phyloP scores from a whole-genome alignment of 1,284 basidiomycete genomes.

The Irpex lacteus region DNA sequence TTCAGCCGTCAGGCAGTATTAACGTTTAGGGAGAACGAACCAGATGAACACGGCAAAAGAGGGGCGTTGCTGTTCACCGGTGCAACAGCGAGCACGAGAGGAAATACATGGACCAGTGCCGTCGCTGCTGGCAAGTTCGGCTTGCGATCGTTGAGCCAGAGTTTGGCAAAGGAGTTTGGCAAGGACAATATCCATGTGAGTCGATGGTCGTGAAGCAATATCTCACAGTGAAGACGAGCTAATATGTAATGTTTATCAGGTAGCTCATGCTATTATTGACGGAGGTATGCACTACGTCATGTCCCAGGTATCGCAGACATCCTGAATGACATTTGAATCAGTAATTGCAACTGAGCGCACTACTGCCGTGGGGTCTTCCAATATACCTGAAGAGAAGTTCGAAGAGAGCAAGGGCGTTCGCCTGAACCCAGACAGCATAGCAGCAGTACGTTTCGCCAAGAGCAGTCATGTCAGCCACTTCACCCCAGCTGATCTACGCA shows the following conservation, averaged over 20 bases:
- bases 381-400: constrained; percentile 33
- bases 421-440: constrained; percentile 65
- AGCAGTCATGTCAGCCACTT: background rate
- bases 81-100: constrained; percentile 67
- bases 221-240: background rate
- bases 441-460: constrained; percentile 39
- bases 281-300: constrained; percentile 24
- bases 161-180: constrained; percentile 77
- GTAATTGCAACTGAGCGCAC: constrained; percentile 6
- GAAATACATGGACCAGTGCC: constrained; percentile 61
- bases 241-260: constrained; percentile 29
- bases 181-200: constrained; percentile 75
- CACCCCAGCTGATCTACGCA: constrained; percentile 1
- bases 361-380: background rate
- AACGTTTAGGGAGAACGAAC: constrained; percentile 58
- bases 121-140: constrained; percentile 73
- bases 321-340: background rate
- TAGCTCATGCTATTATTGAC: constrained; percentile 54
- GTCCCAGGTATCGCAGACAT: background rate
- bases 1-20: constrained; percentile 65
- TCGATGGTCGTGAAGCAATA: background rate
- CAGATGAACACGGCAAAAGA: constrained; percentile 43
- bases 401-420: constrained; percentile 43
- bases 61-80: constrained; percentile 79
- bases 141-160: constrained; percentile 66